A percentile compares a stretch with the other conserved stretches of the same genome.
These are phyloP conservation scores for Bipolaris sorokiniana DNA, from an alignment of 2,329 filamentous ascomycete species.

Conservation along the genomic window DNA sequence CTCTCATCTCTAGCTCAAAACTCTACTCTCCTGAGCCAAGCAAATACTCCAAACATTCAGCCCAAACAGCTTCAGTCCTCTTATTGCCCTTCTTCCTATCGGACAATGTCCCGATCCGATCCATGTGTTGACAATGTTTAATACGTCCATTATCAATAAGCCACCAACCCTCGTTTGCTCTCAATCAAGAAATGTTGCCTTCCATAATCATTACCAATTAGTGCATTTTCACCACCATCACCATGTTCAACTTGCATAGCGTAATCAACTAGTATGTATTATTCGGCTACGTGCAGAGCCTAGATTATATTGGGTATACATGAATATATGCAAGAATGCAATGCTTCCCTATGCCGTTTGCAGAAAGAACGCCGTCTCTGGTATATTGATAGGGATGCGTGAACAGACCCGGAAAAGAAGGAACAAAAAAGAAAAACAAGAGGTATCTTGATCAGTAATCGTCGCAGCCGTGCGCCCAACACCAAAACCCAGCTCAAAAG, in stretches of 20 bases:
- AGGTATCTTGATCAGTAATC: conserved; percentile 30
- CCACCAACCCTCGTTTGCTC: not conserved
- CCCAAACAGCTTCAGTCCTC: not conserved
- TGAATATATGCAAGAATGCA: not conserved
- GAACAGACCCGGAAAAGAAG: not conserved
- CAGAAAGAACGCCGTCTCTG: not conserved
- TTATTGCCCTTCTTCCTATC: not conserved
- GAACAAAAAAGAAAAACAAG: conserved; percentile 20
- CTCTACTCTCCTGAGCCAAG: not conserved
- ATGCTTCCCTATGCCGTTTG: conserved; percentile 4
- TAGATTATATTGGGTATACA: conserved; percentile 3
- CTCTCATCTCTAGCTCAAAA: not conserved
- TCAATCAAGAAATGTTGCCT: not conserved
- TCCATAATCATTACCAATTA: not conserved
- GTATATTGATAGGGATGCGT: conserved; percentile 4
- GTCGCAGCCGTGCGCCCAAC: conserved; percentile 18
- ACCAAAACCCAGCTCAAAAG: conserved; percentile 11
- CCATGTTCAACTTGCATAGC: too few species aligned
- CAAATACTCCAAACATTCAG: not conserved
- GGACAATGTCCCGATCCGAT: not conserved
- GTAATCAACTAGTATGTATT: conserved; percentile 6
- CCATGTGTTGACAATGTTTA: not conserved
- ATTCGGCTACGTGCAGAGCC: conserved; percentile 6
- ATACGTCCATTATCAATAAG: not conserved
- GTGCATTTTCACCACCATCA: too few species aligned